phyloP scores from a whole-genome alignment of 1,139 yeast genomes.

The Schwanniomyces etchellsii region DNA sequence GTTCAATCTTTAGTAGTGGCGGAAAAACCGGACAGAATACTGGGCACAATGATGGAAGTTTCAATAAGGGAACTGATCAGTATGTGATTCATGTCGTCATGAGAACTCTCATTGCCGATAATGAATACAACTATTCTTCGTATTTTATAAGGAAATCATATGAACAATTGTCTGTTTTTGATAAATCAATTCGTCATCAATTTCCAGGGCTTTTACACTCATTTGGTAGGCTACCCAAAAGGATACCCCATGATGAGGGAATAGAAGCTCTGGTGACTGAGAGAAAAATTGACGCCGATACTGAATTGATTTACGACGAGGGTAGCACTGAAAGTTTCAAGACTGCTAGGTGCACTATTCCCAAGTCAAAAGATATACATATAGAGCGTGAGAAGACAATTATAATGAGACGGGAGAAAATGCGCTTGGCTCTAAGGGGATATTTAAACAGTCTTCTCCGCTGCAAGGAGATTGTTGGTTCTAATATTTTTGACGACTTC shows the following conservation, averaged over 20 bases:
- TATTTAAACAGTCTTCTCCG: slow-evolving; percentile 52
- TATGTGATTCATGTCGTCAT: slow-evolving; percentile 35
- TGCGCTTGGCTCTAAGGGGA: slow-evolving; percentile 71
- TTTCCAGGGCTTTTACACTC: slow-evolving; percentile 74
- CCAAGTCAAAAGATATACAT: too few relatives aligned
- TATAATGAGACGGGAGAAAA: slow-evolving; percentile 47
- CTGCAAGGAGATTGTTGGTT: slow-evolving; percentile 51
- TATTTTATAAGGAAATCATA: slow-evolving; percentile 59
- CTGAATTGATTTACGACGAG: slow-evolving; percentile 3
- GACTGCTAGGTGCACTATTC: neutral
- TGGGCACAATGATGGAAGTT: slow-evolving; percentile 6
- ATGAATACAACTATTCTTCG: slow-evolving; percentile 10
- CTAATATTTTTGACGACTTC: slow-evolving; percentile 43
- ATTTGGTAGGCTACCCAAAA: slow-evolving; percentile 47
- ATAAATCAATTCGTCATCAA: slow-evolving; percentile 41
- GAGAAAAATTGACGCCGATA: slow-evolving; percentile 2
- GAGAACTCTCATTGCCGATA: slow-evolving; percentile 19
- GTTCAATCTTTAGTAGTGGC: neutral
- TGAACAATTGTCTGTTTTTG: slow-evolving; percentile 57
- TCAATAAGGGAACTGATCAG: slow-evolving; percentile 7
- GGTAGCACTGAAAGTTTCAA: neutral
- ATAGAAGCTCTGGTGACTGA: slow-evolving; percentile 2
- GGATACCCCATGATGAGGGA: slow-evolving; percentile 39
- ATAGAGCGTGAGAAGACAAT: neutral
- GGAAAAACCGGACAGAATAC: neutral